Base-by-base conservation (phyloP, 148 eudicot species). In the Bassia scoparia region DNA sequence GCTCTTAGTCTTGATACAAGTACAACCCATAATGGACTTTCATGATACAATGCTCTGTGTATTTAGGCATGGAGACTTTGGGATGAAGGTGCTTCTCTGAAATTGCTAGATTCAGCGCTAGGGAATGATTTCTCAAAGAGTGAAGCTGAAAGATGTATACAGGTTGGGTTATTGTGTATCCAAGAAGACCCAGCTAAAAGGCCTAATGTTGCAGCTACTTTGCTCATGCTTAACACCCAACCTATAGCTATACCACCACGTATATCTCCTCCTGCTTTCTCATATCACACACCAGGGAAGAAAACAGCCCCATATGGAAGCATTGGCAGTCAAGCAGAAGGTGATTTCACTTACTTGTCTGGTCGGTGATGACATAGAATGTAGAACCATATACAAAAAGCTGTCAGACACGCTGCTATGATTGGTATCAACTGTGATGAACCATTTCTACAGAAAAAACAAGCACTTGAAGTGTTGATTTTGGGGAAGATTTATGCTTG, bases 21-120 rank as follows among this genome's bases (percentile, higher is more conserved):
- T 41, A 41, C 46, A n/a, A n/a, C 46, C 46, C 46, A 41, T 41
- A 14, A 8, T 7, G 12, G 12, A 41, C 12, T 41, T 41, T 41
- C 1, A 41, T 41, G 9, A 41, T 14, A 41, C 12, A 41, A 8
- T 8, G 12, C 12, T 14, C 46, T 3, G 6, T n/a, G 48, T 16
- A 35, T 72, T 3, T n/a, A 78, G 81, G 73, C 81, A 2, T 67
- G 81, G 81, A 78, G 77, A 68, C 63, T 59, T 3, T 78, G 81
- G 81, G 17, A 46, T 27, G 73, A 73, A 21, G 73, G 73, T 11
- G 60, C 23, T 35, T n/a, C 38, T 20, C n/a, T 73, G 44, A 50
- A 67, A 55, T 61, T 78, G 62, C 52, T 67, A 58, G 81, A 78
- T 56, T 16, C 77, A 60, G 31, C 54, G 21, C 29, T 78, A 3